phyloP scores from a whole-genome alignment of 345 rosid genomes.

The Murraya paniculata region DNA sequence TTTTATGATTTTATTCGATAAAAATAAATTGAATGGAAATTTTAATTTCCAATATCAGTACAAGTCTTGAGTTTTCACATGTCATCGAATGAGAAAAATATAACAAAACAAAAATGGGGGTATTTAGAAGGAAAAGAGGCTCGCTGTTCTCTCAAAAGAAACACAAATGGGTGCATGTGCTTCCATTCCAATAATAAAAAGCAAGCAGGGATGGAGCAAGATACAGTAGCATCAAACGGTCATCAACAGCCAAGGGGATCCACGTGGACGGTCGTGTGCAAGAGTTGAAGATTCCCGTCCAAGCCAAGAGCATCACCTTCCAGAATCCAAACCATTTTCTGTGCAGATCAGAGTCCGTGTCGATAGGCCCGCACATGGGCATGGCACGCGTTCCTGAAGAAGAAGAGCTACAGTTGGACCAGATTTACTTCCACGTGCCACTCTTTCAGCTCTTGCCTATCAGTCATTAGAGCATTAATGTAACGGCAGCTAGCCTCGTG shows the following conservation, averaged over 20 bases:
- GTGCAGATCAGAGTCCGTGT: conserved; percentile 37
- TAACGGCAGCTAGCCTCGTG: too few relatives aligned
- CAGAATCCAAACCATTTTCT: conserved; percentile 29
- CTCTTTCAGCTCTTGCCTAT: not conserved
- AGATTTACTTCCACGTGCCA: conserved; percentile 38
- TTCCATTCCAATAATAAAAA: conserved; percentile 15
- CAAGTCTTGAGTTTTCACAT: too few relatives aligned
- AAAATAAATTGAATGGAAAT: not conserved
- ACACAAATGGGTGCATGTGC: conserved; percentile 25
- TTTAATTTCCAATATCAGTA: too few relatives aligned
- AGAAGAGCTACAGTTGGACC: conserved; percentile 35
- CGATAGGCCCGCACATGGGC: conserved; percentile 14
- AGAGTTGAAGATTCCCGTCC: conserved; percentile 24
- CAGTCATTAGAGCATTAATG: too few relatives aligned
- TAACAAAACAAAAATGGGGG: too few relatives aligned
- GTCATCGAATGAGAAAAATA: too few relatives aligned
- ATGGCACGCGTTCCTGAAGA: conserved; percentile 27
- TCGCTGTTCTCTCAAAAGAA: not conserved
- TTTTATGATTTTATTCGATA: not conserved
- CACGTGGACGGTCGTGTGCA: conserved; percentile 24
- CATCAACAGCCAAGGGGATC: conserved; percentile 21
- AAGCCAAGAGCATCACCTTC: conserved; percentile 20
- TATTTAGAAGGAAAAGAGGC: too few relatives aligned
- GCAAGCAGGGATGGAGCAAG: not conserved
- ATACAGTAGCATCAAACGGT: not conserved